Evolutionary conservation across 1,284 basidiomycete species (phyloP), one percentile per base, ranked within the genome.

Genomic region (Cerrena zonata): DNA sequence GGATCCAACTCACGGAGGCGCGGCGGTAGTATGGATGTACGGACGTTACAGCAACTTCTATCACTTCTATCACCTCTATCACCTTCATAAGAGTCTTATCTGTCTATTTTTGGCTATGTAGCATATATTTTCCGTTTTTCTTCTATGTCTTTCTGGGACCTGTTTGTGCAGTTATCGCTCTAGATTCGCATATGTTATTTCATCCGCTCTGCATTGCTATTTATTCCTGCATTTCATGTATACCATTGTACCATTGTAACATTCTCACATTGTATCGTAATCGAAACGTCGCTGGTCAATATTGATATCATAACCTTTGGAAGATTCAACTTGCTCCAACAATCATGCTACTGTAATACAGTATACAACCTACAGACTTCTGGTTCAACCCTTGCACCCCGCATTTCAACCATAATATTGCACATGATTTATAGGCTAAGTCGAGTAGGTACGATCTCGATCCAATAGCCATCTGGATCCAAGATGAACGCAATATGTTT

Each of bases 401-500:
- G n/a, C n/a, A n/a, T n/a, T n/a, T n/a, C n/a, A n/a, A n/a, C n/a
- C n/a, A n/a, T n/a, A n/a, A n/a, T n/a, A n/a, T n/a, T n/a, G n/a
- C n/a, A n/a, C n/a, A n/a, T n/a, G n/a, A 34, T 10, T 40, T 40
- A 40, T 7, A 40, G 19, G 39, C 19, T 18, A 19, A 40, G 7
- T 15, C 39, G 7, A 10, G 10, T 18, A 18, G 39, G 39, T 10
- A 40, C 39, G 18, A 40, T 22, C 21, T 40, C 39, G 19, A 40
- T 40, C 39, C 39, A 40, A 61, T 61, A 88, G 80, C 84, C 84
- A 73, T 92, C 90, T 18, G 91, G 91, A 68, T 94, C 92, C 66
- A 91, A 70, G 58, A 91, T 84, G 66, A 96, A 95, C 2, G 93
- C 93, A 55, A 92, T 88, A 58, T 87, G 45, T 66, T 71, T 82